These are phyloP conservation scores for Porphyrellus cyaneotinctus DNA, from an alignment of 768 basidiomycete genomes.

Conservation along the genomic window DNA sequence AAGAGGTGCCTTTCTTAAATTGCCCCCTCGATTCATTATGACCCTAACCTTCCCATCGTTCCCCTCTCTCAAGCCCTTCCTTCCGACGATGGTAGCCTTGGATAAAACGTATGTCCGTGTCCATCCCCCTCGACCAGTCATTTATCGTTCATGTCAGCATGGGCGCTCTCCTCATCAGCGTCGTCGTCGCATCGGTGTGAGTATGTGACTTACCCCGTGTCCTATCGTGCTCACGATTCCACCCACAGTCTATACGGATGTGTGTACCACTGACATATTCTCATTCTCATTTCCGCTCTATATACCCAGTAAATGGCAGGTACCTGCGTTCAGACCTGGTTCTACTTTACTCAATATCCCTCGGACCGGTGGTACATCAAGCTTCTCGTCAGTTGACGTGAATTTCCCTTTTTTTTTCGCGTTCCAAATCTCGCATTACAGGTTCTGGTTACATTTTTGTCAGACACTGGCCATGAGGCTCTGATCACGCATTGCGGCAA, in stretches of 20 bases:
- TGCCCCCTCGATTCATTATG: background rate
- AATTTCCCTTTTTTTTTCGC: background rate
- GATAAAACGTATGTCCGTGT: conserved; percentile 33
- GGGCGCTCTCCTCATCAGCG: conserved; percentile 49
- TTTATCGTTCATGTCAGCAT: conserved; percentile 30
- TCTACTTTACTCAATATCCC: conserved; percentile 49
- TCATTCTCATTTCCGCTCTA: background rate
- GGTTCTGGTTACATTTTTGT: conserved; percentile 47
- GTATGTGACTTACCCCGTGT: conserved; percentile 16
- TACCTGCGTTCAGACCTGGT: conserved; percentile 53
- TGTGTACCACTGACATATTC: conserved; percentile 18
- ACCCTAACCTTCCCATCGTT: background rate
- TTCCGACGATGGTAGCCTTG: conserved; percentile 18
- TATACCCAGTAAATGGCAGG: conserved; percentile 33
- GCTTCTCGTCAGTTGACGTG: conserved; percentile 35
- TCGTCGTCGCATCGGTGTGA: conserved; percentile 46
- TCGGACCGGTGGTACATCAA: conserved; percentile 50
- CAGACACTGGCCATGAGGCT: conserved; percentile 52
- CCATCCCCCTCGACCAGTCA: too few species aligned
- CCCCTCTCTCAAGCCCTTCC: background rate
- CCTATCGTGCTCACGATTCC: background rate
- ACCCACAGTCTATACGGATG: conserved; percentile 47
- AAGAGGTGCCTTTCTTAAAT: conserved; percentile 1
- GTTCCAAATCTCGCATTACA: conserved; percentile 20
- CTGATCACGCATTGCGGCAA: conserved; percentile 50